Percentiles rank a stretch among this genome's conserved stretches.
phyloP scores from a whole-genome alignment of 2,329 filamentous ascomycete genomes.

The Nectriaceae sp. region DNA sequence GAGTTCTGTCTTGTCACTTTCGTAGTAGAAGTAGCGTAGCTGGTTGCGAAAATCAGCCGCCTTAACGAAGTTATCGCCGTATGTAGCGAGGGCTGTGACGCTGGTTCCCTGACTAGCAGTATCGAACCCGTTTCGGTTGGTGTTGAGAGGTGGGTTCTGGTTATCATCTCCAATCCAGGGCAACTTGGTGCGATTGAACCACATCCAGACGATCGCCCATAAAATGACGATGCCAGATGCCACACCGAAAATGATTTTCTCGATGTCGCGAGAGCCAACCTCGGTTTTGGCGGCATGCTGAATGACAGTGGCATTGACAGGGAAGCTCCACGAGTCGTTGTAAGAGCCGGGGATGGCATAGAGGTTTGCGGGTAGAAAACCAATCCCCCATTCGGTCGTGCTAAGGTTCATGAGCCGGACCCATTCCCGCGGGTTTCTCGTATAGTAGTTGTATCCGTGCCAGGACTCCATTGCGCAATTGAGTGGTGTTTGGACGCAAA shows the following conservation, averaged over 20 bases:
- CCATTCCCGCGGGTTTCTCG: neutral
- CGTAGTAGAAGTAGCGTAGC: constrained; percentile 8
- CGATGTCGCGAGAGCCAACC: neutral
- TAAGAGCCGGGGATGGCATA: constrained; percentile 23
- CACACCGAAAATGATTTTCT: neutral
- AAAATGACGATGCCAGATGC: neutral
- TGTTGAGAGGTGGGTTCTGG: neutral
- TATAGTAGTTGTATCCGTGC: constrained; percentile 1
- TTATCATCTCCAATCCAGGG: too few species aligned
- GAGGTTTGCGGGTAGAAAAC: constrained; percentile 1
- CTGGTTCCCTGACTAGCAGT: constrained; percentile 1
- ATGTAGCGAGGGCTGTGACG: neutral
- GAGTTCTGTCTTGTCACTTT: neutral
- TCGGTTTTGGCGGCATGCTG: neutral
- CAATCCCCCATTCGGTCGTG: constrained; percentile 5
- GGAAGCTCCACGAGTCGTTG: neutral
- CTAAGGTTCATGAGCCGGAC: constrained; percentile 3
- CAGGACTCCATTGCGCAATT: constrained; percentile 1
- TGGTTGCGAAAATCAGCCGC: neutral
- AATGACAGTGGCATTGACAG: neutral
- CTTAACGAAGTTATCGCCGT: neutral
- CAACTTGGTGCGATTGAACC: too few species aligned
- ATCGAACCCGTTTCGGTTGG: neutral
- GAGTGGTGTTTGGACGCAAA: neutral
- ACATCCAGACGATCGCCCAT: neutral